A percentile compares a stretch with the other conserved stretches of the same genome.
phyloP scores from a whole-genome alignment of 495 filamentous ascomycete genomes.

The Neurospora tetraspora region DNA sequence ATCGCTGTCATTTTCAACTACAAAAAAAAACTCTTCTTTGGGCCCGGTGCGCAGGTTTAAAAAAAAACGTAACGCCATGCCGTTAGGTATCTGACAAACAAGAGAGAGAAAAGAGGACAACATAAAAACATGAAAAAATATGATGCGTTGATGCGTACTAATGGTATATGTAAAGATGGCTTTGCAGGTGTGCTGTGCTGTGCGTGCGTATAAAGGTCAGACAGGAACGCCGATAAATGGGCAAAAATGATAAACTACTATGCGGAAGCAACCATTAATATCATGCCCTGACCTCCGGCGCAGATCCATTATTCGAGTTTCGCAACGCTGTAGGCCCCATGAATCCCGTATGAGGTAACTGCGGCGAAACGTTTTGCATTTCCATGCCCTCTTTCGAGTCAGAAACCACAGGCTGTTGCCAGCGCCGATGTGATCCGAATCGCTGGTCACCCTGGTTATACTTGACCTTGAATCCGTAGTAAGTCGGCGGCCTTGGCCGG shows the following conservation, averaged over 20 bases:
- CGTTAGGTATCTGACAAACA: background rate
- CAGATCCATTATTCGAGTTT: constrained; percentile 6
- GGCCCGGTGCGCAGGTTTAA: background rate
- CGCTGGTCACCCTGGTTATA: constrained; percentile 81
- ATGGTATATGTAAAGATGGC: background rate
- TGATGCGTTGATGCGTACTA: background rate
- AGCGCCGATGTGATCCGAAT: constrained; percentile 35
- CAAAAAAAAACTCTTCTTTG: background rate
- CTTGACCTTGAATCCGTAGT: constrained; percentile 71
- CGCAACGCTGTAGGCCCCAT: constrained; percentile 25
- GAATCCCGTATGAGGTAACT: constrained; percentile 13
- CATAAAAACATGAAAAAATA: background rate
- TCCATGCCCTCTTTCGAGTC: constrained; percentile 29
- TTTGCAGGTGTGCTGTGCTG: background rate
- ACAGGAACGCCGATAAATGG: background rate
- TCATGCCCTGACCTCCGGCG: constrained; percentile 10
- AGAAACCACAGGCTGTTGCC: background rate
- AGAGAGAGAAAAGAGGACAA: background rate
- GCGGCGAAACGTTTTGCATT: constrained; percentile 31
- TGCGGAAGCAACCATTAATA: background rate
- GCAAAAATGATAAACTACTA: background rate
- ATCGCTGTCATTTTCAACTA: background rate
- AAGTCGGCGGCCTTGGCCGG: constrained; percentile 78
- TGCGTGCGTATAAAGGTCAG: background rate
- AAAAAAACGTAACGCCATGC: background rate